Percentiles rank a stretch among this genome's conserved stretches.
Conservation (phyloP, 257 asterid species). For the Lithospermum erythrorhizon region DNA sequence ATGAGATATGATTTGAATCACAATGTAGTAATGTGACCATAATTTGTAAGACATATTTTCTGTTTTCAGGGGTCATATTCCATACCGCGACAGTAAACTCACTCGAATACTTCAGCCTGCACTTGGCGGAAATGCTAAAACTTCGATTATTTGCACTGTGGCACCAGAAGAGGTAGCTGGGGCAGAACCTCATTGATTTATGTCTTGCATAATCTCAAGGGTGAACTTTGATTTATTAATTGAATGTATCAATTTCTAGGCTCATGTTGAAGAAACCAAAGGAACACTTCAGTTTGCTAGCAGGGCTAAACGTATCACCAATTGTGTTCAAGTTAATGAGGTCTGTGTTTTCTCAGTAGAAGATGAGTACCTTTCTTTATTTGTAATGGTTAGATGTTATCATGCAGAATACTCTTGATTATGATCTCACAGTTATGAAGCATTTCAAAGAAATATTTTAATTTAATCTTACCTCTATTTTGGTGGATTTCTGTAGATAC, state of each 20-base stretch:
- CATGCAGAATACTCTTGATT: neutral
- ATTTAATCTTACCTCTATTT: slow-evolving; percentile 4
- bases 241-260: slow-evolving; percentile 25
- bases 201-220: slow-evolving; percentile 2
- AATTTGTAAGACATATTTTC: too few species aligned
- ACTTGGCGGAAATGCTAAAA: slow-evolving; percentile 97
- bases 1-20: neutral
- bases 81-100: slow-evolving; percentile 96
- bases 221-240: slow-evolving; percentile 5
- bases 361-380: neutral
- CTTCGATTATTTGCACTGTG: slow-evolving; percentile 89
- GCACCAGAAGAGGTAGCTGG: slow-evolving; percentile 90
- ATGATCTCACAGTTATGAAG: neutral
- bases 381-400: neutral
- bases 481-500: slow-evolving; percentile 39
- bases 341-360: slow-evolving; percentile 25
- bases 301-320: slow-evolving; percentile 93
- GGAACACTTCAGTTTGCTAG: slow-evolving; percentile 99
- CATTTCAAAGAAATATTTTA: neutral
- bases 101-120: slow-evolving; percentile 98
- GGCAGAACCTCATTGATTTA: slow-evolving; percentile 6
- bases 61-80: slow-evolving; percentile 79
- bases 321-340: slow-evolving; percentile 99
- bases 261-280: slow-evolving; percentile 82
- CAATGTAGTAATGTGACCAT: neutral